phyloP scores from a whole-genome alignment of 2,329 filamentous ascomycete species.

The Colletotrichum lentis region DNA sequence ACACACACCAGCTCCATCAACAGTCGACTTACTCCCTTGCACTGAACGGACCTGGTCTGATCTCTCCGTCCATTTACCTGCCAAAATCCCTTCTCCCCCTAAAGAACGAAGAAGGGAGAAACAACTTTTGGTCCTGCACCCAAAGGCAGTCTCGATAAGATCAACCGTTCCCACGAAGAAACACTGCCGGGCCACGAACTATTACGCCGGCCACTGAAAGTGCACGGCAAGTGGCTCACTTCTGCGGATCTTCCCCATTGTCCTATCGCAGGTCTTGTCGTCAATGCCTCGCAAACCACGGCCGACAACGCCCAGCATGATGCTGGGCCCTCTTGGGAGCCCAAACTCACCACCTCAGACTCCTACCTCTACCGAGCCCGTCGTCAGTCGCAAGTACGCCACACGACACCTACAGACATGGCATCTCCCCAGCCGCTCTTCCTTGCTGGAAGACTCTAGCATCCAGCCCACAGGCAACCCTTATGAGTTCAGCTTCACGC shows the following conservation, averaged over 20 bases:
- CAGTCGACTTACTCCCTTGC: slow-evolving; percentile 31
- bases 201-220: neutral
- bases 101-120: slow-evolving; percentile 16
- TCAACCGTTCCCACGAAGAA: slow-evolving; percentile 14
- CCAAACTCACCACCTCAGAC: slow-evolving; percentile 60
- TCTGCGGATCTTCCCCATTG: neutral
- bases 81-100: slow-evolving; percentile 29
- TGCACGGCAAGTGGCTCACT: neutral
- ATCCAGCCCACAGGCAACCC: slow-evolving; percentile 55
- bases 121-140: slow-evolving; percentile 17
- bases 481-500: slow-evolving; percentile 53
- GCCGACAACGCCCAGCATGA: slow-evolving; percentile 54
- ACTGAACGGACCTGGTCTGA: slow-evolving; percentile 32
- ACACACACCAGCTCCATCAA: slow-evolving; percentile 10
- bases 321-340: slow-evolving; percentile 47
- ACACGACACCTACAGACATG: slow-evolving; percentile 47
- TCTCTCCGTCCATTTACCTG: slow-evolving; percentile 24
- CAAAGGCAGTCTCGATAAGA: slow-evolving; percentile 30
- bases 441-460: slow-evolving; percentile 48
- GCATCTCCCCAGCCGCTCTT: slow-evolving; percentile 44
- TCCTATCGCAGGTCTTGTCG: neutral
- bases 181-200: neutral
- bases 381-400: slow-evolving; percentile 46
- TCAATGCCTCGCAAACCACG: slow-evolving; percentile 49
- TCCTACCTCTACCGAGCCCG: slow-evolving; percentile 51